phyloP scores from a whole-genome alignment of 768 basidiomycete species.

The Tricholoma matsutake region DNA sequence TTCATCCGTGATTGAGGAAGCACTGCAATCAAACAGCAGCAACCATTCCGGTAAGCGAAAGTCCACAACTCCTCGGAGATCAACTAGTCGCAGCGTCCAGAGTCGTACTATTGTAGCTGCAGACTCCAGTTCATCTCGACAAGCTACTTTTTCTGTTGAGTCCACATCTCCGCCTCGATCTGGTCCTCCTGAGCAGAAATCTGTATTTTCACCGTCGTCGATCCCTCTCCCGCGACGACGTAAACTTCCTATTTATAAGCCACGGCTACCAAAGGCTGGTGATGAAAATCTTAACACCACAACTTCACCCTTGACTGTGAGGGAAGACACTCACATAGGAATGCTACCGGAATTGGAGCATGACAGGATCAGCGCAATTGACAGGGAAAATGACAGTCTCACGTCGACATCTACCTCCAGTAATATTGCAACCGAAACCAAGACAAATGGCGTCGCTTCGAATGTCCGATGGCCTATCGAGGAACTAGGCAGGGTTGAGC shows the following conservation, averaged over 20 bases:
- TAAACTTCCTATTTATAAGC: neutral
- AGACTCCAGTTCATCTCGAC: neutral
- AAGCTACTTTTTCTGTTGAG: neutral
- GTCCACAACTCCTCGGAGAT: neutral
- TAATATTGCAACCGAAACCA: neutral
- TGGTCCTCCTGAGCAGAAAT: neutral
- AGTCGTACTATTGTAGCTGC: neutral
- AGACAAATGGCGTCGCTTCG: neutral
- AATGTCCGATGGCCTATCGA: constrained; percentile 3
- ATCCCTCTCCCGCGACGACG: neutral
- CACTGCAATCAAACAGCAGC: constrained; percentile 1
- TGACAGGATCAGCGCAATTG: neutral
- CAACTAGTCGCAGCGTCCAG: neutral
- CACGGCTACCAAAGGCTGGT: neutral
- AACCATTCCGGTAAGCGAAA: neutral
- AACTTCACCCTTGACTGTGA: neutral
- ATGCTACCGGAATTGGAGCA: neutral
- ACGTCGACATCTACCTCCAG: neutral
- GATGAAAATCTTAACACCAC: neutral
- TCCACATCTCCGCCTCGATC: neutral
- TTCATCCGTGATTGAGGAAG: neutral
- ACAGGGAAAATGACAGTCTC: neutral
- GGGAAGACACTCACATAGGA: neutral
- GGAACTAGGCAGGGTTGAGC: constrained; percentile 9
- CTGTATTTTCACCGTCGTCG: neutral